Evolutionary conservation across 495 filamentous ascomycete species (phyloP), one percentile per base, ranked within the genome.

Genomic region (Melanomma pulvis-pyrius): DNA sequence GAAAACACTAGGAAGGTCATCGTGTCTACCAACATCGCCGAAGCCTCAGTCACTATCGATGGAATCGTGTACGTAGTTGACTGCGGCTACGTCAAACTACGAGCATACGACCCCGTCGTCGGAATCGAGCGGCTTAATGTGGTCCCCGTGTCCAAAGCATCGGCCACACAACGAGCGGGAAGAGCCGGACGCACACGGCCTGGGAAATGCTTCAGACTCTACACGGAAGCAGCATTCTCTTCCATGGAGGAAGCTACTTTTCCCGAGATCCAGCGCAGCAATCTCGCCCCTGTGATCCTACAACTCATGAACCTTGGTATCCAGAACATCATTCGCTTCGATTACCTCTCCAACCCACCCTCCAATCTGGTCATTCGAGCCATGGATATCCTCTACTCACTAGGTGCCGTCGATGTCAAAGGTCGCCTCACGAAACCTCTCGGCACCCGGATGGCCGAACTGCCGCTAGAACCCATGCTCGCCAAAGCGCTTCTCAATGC

Each of bases 401-500:
- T 99, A 29, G 92, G 92, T 21, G 92, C 92, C 1, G 78, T 99
- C 22, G 93, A 97, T 66, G 86, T 89, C 61, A 92, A 97, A 71
- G 93, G 92, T 29, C 96, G 92, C 74, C 87, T 98, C 52, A 98
- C 93, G 15, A 88, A 85, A 58, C 93, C 94, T 0, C 79, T 96
- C 25, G 94, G 96, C 1, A 79, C 84, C 55, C 85, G 93, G 53
- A 97, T 99, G 92, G 94, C 96, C 8, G 96, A 98, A 76, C 82
- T 99, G 63, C 89, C 93, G 0, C 85, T 98, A 17, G 92, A 97
- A 69, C 96, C 96, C 0, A 97, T 97, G 93, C 93, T 97, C 87
- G 90, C 87, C 15, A 96, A 93, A 75, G 92, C 90, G 7, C 83
- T 97, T 9, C 86, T 97, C 17, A 84, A 86, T n/a, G 90, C 91